phyloP scores from a whole-genome alignment of 176 grass and related monocot genomes.

The Oryza rufipogon region DNA sequence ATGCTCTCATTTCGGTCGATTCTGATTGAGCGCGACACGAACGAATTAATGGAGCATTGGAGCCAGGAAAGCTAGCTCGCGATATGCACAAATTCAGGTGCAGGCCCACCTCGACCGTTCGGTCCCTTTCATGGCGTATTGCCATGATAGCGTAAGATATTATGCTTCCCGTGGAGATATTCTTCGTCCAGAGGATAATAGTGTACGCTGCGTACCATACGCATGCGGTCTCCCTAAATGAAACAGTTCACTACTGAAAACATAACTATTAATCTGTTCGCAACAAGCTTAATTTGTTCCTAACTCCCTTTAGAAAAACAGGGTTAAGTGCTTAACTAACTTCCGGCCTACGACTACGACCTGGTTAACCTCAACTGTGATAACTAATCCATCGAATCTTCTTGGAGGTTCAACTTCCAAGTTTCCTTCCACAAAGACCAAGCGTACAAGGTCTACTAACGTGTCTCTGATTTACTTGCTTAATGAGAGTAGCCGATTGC shows the following conservation, averaged over 20 bases:
- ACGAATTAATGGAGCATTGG: background rate
- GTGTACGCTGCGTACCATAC: background rate
- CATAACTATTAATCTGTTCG: background rate
- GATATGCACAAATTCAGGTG: background rate
- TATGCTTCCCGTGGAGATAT: background rate
- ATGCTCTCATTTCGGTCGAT: background rate
- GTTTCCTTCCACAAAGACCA: background rate
- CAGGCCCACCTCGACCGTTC: background rate
- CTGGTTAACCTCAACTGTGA: background rate
- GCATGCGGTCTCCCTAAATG: background rate
- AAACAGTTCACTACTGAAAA: background rate
- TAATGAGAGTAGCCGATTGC: background rate
- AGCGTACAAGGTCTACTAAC: background rate
- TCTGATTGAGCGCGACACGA: background rate
- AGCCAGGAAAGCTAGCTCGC: background rate
- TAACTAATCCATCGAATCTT: background rate
- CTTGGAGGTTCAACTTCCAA: background rate
- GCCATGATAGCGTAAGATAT: background rate
- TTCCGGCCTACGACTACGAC: background rate
- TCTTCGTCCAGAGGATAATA: too few species aligned
- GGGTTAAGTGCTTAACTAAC: background rate
- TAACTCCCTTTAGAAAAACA: too few species aligned
- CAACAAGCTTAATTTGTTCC: background rate
- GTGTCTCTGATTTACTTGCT: background rate
- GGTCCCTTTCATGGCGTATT: background rate